Conservation (phyloP, 106 monocot species). For the Allium cepa region DNA sequence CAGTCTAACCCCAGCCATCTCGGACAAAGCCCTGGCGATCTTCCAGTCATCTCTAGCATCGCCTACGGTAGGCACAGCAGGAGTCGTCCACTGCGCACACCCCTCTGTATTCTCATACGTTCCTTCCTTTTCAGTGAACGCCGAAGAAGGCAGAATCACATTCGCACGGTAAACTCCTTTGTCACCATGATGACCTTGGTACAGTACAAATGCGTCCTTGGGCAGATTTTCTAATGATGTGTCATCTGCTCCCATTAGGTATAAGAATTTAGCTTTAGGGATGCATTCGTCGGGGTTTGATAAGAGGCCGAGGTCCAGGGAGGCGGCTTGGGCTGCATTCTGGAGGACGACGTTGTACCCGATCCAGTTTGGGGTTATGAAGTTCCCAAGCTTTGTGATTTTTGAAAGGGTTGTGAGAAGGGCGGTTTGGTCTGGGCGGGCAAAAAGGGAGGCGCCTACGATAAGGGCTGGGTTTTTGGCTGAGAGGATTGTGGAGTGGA, state of each 20-base stretch:
- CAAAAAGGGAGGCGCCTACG: slow-evolving; percentile 68
- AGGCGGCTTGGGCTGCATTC: slow-evolving; percentile 88
- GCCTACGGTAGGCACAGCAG: slow-evolving; percentile 93
- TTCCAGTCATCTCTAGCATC: slow-evolving; percentile 99
- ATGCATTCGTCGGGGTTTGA: slow-evolving; percentile 41
- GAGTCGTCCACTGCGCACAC: slow-evolving; percentile 81
- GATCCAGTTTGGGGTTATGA: slow-evolving; percentile 66
- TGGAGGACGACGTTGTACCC: slow-evolving; percentile 81
- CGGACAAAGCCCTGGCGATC: slow-evolving; percentile 82
- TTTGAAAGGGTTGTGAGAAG: slow-evolving; percentile 51
- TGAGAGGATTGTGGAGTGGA: slow-evolving; percentile 62
- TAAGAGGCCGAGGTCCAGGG: slow-evolving; percentile 85
- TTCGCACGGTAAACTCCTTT: slow-evolving; percentile 90
- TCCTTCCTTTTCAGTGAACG: slow-evolving; percentile 98
- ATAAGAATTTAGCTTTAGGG: slow-evolving; percentile 69
- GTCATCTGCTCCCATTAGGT: slow-evolving; percentile 96
- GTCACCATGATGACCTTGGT: slow-evolving; percentile 98
- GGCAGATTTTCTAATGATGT: slow-evolving; percentile 49
- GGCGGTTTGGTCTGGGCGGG: slow-evolving; percentile 68
- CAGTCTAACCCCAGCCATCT: slow-evolving; percentile 69
- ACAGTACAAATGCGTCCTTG: slow-evolving; percentile 87
- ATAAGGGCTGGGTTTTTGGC: slow-evolving; percentile 89
- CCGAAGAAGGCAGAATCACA: slow-evolving; percentile 72
- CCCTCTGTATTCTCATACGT: slow-evolving; percentile 97
- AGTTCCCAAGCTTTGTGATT: slow-evolving; percentile 50